Evolutionary conservation across 2,329 filamentous ascomycete genomes (phyloP).

Genomic region (Monilinia fructigena): DNA sequence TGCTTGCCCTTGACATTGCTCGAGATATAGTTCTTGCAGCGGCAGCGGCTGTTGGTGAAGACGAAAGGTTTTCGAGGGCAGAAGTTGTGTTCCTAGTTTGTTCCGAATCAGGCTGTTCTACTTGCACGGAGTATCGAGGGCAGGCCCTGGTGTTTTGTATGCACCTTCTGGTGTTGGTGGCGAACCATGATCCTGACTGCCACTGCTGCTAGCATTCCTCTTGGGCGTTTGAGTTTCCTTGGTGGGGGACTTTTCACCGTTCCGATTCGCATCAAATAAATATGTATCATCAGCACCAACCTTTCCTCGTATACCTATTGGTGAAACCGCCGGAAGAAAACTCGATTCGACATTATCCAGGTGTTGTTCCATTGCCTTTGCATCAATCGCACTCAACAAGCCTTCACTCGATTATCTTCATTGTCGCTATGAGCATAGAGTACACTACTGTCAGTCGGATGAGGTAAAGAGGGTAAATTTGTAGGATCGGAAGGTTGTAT

Average conservation of each 20-base stretch:
- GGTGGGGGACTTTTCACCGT: slow-evolving; percentile 15
- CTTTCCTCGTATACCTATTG: slow-evolving; percentile 48
- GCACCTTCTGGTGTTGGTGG: slow-evolving; percentile 35
- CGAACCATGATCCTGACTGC: slow-evolving; percentile 24
- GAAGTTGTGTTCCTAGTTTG: slow-evolving; percentile 47
- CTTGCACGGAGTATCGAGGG: slow-evolving; percentile 17
- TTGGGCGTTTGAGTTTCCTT: slow-evolving; percentile 6
- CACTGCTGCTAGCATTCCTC: slow-evolving; percentile 1
- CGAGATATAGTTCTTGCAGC: slow-evolving; percentile 54
- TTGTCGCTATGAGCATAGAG: slow-evolving; percentile 35
- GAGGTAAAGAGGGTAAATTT: slow-evolving; percentile 34
- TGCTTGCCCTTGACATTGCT: slow-evolving; percentile 49
- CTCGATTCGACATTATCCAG: slow-evolving; percentile 65
- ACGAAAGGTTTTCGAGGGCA: slow-evolving; percentile 53
- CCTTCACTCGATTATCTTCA: slow-evolving; percentile 32
- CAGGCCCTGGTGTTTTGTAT: slow-evolving; percentile 34
- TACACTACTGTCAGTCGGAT: slow-evolving; percentile 35
- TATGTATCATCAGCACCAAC: slow-evolving; percentile 57
- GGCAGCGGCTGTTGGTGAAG: slow-evolving; percentile 56
- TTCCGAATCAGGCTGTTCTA: slow-evolving; percentile 26
- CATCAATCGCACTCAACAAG: slow-evolving; percentile 36
- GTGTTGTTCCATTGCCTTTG: slow-evolving; percentile 45
- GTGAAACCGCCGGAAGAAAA: slow-evolving; percentile 59
- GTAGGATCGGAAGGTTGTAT: slow-evolving; percentile 32
- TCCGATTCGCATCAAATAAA: slow-evolving; percentile 49